A percentile compares a stretch with the other conserved stretches of the same genome.
These are phyloP conservation scores for Hydnomerulius pinastri DNA, from an alignment of 768 basidiomycete species.

Conservation along the genomic window DNA sequence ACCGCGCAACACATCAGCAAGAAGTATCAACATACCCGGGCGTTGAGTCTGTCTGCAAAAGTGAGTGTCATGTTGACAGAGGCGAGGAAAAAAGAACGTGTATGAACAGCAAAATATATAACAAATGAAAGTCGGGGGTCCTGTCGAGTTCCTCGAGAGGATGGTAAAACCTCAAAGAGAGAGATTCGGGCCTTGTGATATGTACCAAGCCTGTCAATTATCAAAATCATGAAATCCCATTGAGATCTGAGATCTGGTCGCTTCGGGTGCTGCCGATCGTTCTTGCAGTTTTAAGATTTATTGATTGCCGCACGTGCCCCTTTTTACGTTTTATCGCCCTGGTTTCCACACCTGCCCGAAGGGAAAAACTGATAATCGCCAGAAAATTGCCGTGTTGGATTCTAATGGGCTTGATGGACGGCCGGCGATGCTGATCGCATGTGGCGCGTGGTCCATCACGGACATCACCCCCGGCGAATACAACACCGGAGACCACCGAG, in stretches of 20 bases:
- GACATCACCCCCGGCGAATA: not conserved
- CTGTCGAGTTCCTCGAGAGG: slow-evolving; percentile 1
- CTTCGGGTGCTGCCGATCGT: not conserved
- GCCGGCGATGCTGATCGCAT: too few species aligned
- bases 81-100: slow-evolving; percentile 22
- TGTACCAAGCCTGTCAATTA: not conserved
- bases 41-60: slow-evolving; percentile 44
- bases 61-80: slow-evolving; percentile 36
- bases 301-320: slow-evolving; percentile 1
- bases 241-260: not conserved
- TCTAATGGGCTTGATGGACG: too few species aligned
- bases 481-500: not conserved
- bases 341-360: slow-evolving; percentile 5
- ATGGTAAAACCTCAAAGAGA: not conserved
- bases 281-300: not conserved
- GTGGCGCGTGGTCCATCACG: too few species aligned
- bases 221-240: not conserved
- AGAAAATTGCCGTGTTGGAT: not conserved
- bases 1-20: not conserved
- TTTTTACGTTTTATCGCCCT: slow-evolving; percentile 9
- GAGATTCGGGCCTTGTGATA: not conserved
- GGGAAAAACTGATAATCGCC: not conserved
- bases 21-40: slow-evolving; percentile 30
- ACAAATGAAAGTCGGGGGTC: slow-evolving; percentile 7
- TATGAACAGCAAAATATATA: slow-evolving; percentile 22